Evolutionary conservation across 352 stramenopile species (phyloP).

Genomic region (Pythium insidiosum): DNA sequence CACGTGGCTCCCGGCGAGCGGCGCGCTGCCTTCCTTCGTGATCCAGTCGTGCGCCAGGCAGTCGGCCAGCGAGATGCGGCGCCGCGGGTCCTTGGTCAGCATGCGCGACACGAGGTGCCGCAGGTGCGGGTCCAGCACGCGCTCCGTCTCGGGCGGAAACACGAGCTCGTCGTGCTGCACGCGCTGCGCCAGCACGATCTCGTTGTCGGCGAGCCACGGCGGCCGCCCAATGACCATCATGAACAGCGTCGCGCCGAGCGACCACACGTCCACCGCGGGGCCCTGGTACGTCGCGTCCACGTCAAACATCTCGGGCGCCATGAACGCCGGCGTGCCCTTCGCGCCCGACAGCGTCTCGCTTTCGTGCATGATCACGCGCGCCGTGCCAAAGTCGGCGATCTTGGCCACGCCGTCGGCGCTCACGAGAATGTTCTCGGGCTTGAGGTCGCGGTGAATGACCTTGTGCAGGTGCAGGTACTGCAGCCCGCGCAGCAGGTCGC

Average conservation of each 20-base stretch:
- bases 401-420: slow-evolving; percentile 79
- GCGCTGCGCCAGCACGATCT: slow-evolving; percentile 79
- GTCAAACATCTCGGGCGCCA: slow-evolving; percentile 90
- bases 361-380: slow-evolving; percentile 88
- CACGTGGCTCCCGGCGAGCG: slow-evolving; percentile 30
- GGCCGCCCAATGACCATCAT: slow-evolving; percentile 90
- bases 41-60: slow-evolving; percentile 90
- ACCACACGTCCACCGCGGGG: slow-evolving; percentile 84
- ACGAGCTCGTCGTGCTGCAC: slow-evolving; percentile 85
- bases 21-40: slow-evolving; percentile 90
- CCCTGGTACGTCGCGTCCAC: slow-evolving; percentile 84
- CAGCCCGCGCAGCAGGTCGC: slow-evolving; percentile 83
- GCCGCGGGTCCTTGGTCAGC: slow-evolving; percentile 81
- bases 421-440: slow-evolving; percentile 86
- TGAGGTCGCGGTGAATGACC: slow-evolving; percentile 91
- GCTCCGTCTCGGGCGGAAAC: slow-evolving; percentile 70
- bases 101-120: slow-evolving; percentile 89
- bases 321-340: slow-evolving; percentile 85
- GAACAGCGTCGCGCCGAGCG: slow-evolving; percentile 86
- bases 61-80: slow-evolving; percentile 73
- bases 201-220: slow-evolving; percentile 87
- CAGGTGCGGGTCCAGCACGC: slow-evolving; percentile 76
- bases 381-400: slow-evolving; percentile 87
- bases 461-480: slow-evolving; percentile 93
- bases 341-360: slow-evolving; percentile 76